A percentile compares a stretch with the other conserved stretches of the same genome.
phyloP scores from a whole-genome alignment of 805 yeast genomes.

The Lipomyces kockii region DNA sequence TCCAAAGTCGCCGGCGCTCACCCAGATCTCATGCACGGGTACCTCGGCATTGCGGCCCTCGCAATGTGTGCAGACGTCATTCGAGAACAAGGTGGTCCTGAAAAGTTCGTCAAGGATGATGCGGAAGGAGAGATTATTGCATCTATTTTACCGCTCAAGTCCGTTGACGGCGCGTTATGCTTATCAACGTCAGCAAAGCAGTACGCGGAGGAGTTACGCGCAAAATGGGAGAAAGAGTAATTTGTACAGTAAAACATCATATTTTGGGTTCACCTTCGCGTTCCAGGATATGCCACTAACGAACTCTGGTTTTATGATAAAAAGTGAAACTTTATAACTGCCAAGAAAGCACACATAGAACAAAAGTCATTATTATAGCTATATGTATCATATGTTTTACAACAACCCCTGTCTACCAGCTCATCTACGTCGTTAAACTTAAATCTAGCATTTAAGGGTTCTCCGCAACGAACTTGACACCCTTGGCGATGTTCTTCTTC shows the following conservation, averaged over 20 bases:
- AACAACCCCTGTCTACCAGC: background rate
- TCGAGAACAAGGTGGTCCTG: background rate
- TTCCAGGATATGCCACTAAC: background rate
- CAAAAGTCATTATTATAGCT: background rate
- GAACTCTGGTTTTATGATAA: background rate
- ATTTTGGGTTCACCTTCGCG: background rate
- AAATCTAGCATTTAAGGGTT: conserved; percentile 41
- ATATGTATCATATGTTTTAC: background rate
- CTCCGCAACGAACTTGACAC: conserved; percentile 74
- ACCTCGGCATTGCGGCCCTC: conserved; percentile 35
- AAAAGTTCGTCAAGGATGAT: background rate
- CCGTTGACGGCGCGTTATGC: conserved; percentile 29
- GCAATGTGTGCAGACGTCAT: conserved; percentile 22
- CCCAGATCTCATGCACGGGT: conserved; percentile 39
- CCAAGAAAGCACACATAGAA: background rate
- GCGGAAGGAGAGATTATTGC: conserved; percentile 3
- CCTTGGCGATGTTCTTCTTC: conserved; percentile 90
- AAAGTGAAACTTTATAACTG: background rate
- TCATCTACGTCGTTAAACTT: background rate
- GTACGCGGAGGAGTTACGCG: conserved; percentile 18
- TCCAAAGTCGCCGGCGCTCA: conserved; percentile 30
- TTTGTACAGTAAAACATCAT: background rate
- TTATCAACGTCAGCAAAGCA: conserved; percentile 9
- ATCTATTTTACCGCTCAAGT: conserved; percentile 8
- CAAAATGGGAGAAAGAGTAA: conserved; percentile 15